Base-by-base conservation (phyloP, 2,329 filamentous ascomycete genomes). In the Coniosporium tulheliwenetii region DNA sequence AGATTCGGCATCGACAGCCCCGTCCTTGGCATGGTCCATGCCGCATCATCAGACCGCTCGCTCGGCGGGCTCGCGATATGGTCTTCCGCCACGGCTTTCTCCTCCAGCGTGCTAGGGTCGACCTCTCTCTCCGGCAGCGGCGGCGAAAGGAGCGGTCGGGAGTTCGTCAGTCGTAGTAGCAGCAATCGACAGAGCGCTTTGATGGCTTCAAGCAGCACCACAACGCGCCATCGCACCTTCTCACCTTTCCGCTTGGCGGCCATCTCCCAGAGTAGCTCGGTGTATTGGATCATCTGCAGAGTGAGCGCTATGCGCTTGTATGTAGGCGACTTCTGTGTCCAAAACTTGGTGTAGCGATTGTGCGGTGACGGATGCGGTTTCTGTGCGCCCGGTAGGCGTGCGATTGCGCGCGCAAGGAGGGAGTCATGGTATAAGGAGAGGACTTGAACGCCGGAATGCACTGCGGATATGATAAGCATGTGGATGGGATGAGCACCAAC, bases 201-300 rank as follows among this genome's bases (percentile, higher is more conserved):
- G 54, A 91, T 67, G 1, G 76, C 71, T 62, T 98, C 91, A 15
- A 98, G 67, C 3, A 93, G 56, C 9, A 96, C 78, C 5, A 96
- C 77, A 0, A 93, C 77, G 39, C 84, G 78, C 91, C 91, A 98
- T 29, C 86, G 76, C 19, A 80, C 63, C 52, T 74, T 77, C 59
- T 93, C 86, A 13, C 85, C 83, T 46, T 79, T 79, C 38, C 89
- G 74, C 62, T 93, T 93, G 26, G 87, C 87, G 26, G 82, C 76
- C 91, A 98, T 98, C 59, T 98, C 91, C 73, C 89, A 91, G n/a
- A 98, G 65, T 29, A 98, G 68, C 63, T 98, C 85, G 0, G 87
- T 94, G 56, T 96, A 96, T 50, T 91, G 83, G 19, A 95, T 82
- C 63, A 93, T 81, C 57, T 93, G 85, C 38, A 98, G 66, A 4